Base-by-base conservation (phyloP, 2,329 filamentous ascomycete genomes). In the Aspergillus felis region DNA sequence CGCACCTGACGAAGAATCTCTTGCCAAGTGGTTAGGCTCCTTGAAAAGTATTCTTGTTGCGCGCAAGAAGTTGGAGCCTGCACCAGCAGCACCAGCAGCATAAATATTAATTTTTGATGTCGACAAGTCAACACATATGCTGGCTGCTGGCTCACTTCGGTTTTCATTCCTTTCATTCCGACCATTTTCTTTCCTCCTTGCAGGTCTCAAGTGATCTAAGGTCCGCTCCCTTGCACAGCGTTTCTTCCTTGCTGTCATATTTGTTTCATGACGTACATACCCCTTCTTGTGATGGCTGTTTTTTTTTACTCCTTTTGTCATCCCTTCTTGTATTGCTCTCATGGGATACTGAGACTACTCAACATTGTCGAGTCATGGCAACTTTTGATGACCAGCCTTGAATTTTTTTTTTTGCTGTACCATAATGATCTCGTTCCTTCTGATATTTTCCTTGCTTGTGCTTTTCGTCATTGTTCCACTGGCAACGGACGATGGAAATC, bases 1-100 rank as follows among this genome's bases (percentile, higher is more conserved):
- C 69, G 86, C 92, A 0, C 80, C 84, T 22, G 87, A 91, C 67
- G 94, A 99, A 72, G 91, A 97, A 67, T 81, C 83, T 1, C 78
- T 97, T 56, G 87, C 92, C 42, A 88, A 88, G 63, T 96, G 91
- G 78, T 81, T 99, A 1, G 94, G 93, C 2, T 90, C 92, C 0
- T 87, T 97, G 77, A 97, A 97, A 78, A 96, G 92, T 57, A 74
- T 78, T 32, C 58, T 78, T 28, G 69, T 72, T 47, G 69, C 70
- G 14, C 69, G 71, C 28, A 73, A 73, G 59, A 74, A 73, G 46
- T 55, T 70, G 32, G 69, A 69, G 22, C 59, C 65, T 44, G 57
- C 61, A 38, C 57, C 59, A 32, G 60, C 57, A 42, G 53, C 24
- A 14, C 7, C 58, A 28, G 56, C 59, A 42, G 56, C 47, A 51